These are phyloP conservation scores for Termitomyces sp. DNA, from an alignment of 768 basidiomycete genomes.

Conservation along the genomic window DNA sequence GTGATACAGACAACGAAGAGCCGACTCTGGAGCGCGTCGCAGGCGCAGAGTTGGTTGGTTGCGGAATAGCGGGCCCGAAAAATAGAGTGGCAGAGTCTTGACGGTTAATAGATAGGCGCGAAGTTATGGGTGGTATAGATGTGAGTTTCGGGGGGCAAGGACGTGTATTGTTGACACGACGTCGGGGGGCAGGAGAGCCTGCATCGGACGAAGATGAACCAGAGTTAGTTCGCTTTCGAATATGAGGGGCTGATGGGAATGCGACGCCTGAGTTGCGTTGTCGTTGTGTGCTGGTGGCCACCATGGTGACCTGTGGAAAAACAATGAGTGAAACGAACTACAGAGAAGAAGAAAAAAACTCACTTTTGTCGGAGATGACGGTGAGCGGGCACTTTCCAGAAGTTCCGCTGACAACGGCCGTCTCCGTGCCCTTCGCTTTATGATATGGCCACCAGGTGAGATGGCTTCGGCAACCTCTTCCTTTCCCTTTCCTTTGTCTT, in stretches of 20 bases:
- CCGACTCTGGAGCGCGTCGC: constrained; percentile 27
- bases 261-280: constrained; percentile 18
- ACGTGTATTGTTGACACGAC: constrained; percentile 42
- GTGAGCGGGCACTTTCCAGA: constrained; percentile 45
- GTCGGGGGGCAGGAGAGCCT: constrained; percentile 53
- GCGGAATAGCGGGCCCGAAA: constrained; percentile 58
- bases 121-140: constrained; percentile 2
- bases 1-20: constrained; percentile 22
- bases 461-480: constrained; percentile 66
- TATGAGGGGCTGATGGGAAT: constrained; percentile 39
- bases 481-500: constrained; percentile 42
- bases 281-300: constrained; percentile 1
- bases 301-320: not conserved
- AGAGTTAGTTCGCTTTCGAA: constrained; percentile 34
- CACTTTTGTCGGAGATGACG: constrained; percentile 41
- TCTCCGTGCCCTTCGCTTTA: constrained; percentile 70
- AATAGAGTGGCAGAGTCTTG: constrained; percentile 64
- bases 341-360: constrained; percentile 12
- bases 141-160: constrained; percentile 18
- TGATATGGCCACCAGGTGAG: constrained; percentile 75
- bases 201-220: constrained; percentile 43
- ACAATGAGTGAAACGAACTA: not conserved
- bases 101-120: constrained; percentile 42
- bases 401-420: constrained; percentile 69
- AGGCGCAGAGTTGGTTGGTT: constrained; percentile 18